Conservation (phyloP, 2,329 filamentous ascomycete genomes). For the Botryotinia convoluta region DNA sequence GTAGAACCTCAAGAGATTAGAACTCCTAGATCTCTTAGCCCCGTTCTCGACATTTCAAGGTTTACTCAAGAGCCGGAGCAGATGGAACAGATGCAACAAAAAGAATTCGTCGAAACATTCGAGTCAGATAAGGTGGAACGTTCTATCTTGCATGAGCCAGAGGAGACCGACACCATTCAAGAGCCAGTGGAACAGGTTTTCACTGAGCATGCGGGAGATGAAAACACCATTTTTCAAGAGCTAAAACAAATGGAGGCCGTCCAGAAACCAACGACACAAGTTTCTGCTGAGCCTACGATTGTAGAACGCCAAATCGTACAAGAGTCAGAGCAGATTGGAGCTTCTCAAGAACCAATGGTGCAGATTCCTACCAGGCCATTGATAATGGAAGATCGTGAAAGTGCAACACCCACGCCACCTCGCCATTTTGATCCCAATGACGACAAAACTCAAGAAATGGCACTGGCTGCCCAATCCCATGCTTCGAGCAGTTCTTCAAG, state of each 20-base stretch:
- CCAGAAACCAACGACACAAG: not conserved
- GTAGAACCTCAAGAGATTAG: not conserved
- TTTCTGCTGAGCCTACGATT: not conserved
- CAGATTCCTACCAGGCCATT: not conserved
- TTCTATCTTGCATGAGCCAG: not conserved
- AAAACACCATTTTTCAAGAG: not conserved
- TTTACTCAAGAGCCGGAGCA: not conserved
- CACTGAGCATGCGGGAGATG: not conserved
- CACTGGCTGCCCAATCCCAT: not conserved
- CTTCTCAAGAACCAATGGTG: conserved; percentile 19
- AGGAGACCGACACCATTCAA: not conserved
- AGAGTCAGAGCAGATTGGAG: conserved; percentile 25
- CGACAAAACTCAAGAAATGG: not conserved
- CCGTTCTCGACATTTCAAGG: not conserved
- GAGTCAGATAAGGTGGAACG: not conserved
- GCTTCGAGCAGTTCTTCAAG: not conserved
- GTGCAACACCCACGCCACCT: not conserved
- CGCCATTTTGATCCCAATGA: not conserved
- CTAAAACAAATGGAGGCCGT: not conserved
- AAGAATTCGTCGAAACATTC: not conserved
- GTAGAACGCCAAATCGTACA: conserved; percentile 30
- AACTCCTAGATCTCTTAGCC: not conserved
- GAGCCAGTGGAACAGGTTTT: too few species aligned
- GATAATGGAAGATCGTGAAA: not conserved
- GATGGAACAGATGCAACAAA: not conserved